Evolutionary conservation across 257 asterid species (phyloP).

Genomic region (Gentiana dahurica): DNA sequence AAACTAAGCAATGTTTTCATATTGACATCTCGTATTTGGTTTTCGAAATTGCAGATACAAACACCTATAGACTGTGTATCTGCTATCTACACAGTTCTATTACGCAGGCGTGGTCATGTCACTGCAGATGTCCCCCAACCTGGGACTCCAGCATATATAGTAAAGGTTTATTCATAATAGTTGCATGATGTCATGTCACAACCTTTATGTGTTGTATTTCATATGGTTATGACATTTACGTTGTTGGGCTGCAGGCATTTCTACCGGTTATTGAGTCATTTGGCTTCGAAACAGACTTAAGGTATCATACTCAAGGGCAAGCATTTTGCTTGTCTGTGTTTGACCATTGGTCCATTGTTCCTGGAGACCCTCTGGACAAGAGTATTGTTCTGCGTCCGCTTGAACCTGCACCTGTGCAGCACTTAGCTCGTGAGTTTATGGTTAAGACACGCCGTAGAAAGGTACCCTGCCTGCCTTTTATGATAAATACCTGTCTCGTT

Average conservation of each 20-base stretch:
- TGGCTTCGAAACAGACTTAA: conserved; percentile 94
- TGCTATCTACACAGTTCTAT: conserved; percentile 82
- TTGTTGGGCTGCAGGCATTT: conserved; percentile 49
- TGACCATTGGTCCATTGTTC: conserved; percentile 96
- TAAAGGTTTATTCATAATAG: conserved; percentile 47
- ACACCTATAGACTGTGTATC: conserved; percentile 97
- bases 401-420: conserved; percentile 97
- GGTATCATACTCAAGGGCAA: conserved; percentile 97
- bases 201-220: background rate
- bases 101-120: conserved; percentile 96
- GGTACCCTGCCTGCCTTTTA: conserved; percentile 30
- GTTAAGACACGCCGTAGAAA: conserved; percentile 97
- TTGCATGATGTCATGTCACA: background rate
- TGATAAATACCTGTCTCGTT: no score
- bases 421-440: conserved; percentile 96
- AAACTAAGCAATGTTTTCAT: no score
- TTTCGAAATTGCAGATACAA: conserved; percentile 56
- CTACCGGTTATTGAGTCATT: conserved; percentile 93
- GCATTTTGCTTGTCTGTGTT: conserved; percentile 80
- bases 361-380: conserved; percentile 96
- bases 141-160: conserved; percentile 94
- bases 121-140: conserved; percentile 97
- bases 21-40: conserved; percentile 10
- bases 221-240: background rate
- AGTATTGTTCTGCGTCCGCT: conserved; percentile 84